Evolutionary conservation across 1,284 basidiomycete genomes (phyloP).

Genomic region (Austroboletus novae-zelandiae): DNA sequence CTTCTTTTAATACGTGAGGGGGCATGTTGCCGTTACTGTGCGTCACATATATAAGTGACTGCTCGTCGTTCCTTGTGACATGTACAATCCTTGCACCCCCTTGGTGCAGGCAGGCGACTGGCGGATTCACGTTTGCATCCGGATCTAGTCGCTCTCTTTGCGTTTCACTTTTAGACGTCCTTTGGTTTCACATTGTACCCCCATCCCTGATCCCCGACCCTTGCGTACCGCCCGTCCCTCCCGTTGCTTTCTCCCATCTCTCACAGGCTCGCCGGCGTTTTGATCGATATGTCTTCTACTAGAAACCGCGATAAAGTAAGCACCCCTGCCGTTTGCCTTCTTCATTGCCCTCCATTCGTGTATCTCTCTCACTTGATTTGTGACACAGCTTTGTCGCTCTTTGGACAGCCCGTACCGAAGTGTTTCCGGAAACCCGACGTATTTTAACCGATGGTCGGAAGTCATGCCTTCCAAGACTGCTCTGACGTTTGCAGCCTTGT

Average conservation of each 20-base stretch:
- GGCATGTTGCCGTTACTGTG: slow-evolving; percentile 15
- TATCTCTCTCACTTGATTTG: neutral
- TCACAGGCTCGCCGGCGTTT: neutral
- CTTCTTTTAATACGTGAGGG: slow-evolving; percentile 29
- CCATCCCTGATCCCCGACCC: neutral
- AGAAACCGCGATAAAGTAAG: slow-evolving; percentile 24
- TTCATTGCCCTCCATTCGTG: neutral
- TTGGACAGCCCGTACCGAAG: slow-evolving; percentile 17
- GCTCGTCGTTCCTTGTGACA: slow-evolving; percentile 4
- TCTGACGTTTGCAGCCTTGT: slow-evolving; percentile 57
- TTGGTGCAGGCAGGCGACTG: slow-evolving; percentile 24
- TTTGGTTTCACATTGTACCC: neutral
- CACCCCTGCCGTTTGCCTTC: neutral
- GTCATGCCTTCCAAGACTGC: slow-evolving; percentile 52
- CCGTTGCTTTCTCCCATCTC: neutral
- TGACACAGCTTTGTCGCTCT: slow-evolving; percentile 26
- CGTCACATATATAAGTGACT: slow-evolving; percentile 9
- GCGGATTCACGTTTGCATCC: slow-evolving; percentile 11
- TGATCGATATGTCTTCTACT: slow-evolving; percentile 15
- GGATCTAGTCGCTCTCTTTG: neutral
- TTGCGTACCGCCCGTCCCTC: neutral
- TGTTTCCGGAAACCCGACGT: slow-evolving; percentile 8
- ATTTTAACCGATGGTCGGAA: slow-evolving; percentile 49
- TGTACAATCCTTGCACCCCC: slow-evolving; percentile 11
- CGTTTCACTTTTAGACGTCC: neutral